Conservation (phyloP, 2,329 filamentous ascomycete genomes). For the Graphilbum fragrans region DNA sequence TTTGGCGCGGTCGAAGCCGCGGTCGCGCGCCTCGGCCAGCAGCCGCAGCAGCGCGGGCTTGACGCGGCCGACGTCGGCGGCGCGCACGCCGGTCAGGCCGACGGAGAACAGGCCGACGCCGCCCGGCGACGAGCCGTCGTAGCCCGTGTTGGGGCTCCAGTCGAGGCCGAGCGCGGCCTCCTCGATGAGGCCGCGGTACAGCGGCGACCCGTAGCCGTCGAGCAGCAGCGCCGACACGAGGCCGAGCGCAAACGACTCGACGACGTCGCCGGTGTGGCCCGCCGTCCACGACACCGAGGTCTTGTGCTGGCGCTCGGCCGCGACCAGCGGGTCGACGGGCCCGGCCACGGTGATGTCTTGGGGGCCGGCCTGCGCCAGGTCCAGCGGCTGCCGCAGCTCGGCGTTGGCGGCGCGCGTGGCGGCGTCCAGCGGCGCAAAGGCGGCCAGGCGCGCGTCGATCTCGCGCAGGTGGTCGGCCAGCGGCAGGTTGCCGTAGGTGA, state of each 20-base stretch:
- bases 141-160: constrained; percentile 90
- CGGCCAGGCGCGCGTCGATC: constrained; percentile 59
- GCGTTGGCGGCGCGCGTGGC: constrained; percentile 30
- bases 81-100: constrained; percentile 78
- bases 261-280: constrained; percentile 67
- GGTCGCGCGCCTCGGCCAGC: constrained; percentile 54
- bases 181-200: constrained; percentile 71
- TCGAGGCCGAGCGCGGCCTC: constrained; percentile 84
- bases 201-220: constrained; percentile 88
- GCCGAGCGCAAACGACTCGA: constrained; percentile 80
- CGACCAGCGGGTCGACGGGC: constrained; percentile 76
- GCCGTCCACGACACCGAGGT: constrained; percentile 90
- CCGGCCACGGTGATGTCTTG: constrained; percentile 61
- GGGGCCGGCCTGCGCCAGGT: constrained; percentile 50
- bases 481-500: constrained; percentile 92
- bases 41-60: constrained; percentile 64
- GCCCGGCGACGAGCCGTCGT: constrained; percentile 55
- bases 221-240: constrained; percentile 75
- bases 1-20: constrained; percentile 80
- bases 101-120: constrained; percentile 77
- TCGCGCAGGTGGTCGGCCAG: constrained; percentile 69
- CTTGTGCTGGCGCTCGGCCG: constrained; percentile 79
- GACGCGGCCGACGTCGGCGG: constrained; percentile 65
- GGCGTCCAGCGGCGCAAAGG: constrained; percentile 54
- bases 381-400: constrained; percentile 65